Evolutionary conservation across 768 basidiomycete species (phyloP).

Genomic region (Filobasidium wieringae): DNA sequence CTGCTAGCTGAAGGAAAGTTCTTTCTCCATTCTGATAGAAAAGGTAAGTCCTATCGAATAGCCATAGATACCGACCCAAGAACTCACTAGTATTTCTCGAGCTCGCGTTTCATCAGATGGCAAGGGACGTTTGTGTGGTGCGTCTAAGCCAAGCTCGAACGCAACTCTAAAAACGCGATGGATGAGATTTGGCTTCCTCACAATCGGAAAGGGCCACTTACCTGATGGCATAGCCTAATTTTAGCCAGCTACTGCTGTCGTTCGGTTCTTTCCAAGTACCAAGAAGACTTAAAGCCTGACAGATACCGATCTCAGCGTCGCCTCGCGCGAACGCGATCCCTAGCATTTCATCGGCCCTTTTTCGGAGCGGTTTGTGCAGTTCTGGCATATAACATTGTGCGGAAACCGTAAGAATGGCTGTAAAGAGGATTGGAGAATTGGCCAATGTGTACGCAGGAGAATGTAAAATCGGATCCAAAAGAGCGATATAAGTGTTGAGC

Average conservation of each 20-base stretch:
- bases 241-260: constrained; percentile 13
- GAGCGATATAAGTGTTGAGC: constrained; percentile 19
- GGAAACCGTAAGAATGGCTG: constrained; percentile 15
- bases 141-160: constrained; percentile 11
- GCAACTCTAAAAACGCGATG: constrained; percentile 8
- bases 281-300: constrained; percentile 17
- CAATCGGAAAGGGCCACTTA: constrained; percentile 1
- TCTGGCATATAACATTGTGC: constrained; percentile 10
- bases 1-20: constrained; percentile 13
- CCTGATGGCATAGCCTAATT: constrained; percentile 15
- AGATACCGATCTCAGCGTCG: constrained; percentile 15
- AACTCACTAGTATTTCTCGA: constrained; percentile 16
- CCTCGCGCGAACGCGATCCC: constrained; percentile 19
- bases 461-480: constrained; percentile 19
- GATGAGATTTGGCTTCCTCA: not conserved
- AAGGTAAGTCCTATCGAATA: not conserved
- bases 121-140: constrained; percentile 4
- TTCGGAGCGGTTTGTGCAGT: constrained; percentile 9
- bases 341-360: constrained; percentile 12
- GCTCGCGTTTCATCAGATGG: constrained; percentile 15
- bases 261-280: constrained; percentile 21
- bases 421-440: constrained; percentile 17
- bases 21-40: constrained; percentile 14
- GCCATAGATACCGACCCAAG: not conserved
- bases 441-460: constrained; percentile 7